Conservation (phyloP, 2,329 filamentous ascomycete species). For the Ophiostoma populinum region DNA sequence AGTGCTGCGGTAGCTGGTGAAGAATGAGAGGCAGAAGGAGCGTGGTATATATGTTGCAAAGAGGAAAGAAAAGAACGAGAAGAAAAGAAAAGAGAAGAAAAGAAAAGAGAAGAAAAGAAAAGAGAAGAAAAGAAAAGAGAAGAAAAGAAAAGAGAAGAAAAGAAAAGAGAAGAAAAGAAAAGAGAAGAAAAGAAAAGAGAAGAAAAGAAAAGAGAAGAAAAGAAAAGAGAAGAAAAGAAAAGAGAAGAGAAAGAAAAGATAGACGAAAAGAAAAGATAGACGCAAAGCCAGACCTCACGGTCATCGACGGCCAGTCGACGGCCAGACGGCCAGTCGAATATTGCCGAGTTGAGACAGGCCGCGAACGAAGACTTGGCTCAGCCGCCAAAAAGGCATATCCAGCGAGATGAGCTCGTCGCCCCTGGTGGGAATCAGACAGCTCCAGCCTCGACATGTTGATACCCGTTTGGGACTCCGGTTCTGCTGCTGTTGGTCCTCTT, state of each 20-base stretch:
- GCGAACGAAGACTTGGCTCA: too few species aligned
- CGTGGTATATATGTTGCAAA: neutral
- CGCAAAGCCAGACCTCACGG: too few species aligned
- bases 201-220: neutral
- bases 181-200: neutral
- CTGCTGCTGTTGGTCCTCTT: too few species aligned
- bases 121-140: neutral
- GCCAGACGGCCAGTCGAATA: too few species aligned
- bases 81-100: neutral
- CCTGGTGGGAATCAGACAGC: too few species aligned
- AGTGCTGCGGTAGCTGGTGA: neutral
- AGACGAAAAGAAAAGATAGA: too few species aligned
- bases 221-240: neutral
- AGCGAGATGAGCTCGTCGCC: too few species aligned
- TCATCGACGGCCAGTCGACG: too few species aligned
- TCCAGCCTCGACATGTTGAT: too few species aligned
- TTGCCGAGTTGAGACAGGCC: too few species aligned
- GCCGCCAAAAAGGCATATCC: too few species aligned
- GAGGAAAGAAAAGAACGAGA: slow-evolving; percentile 1
- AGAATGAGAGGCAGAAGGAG: neutral
- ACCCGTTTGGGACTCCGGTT: too few species aligned
- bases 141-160: neutral
- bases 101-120: neutral
- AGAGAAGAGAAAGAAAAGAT: neutral
- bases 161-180: neutral